Evolutionary conservation across 2,329 filamentous ascomycete genomes (phyloP).

Genomic region (Neopestalotiopsis sp.): DNA sequence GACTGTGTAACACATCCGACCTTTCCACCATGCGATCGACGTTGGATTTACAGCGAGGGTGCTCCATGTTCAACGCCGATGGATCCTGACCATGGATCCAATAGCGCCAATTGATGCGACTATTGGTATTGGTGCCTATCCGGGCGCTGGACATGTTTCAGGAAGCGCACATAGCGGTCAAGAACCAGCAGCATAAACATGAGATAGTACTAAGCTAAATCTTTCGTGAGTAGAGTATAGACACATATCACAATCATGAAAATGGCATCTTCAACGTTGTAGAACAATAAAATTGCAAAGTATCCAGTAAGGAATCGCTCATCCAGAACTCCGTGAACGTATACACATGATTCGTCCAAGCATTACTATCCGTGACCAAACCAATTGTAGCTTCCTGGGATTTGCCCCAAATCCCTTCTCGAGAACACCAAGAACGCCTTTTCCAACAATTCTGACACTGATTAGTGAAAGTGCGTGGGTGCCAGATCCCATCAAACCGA

Average conservation of each 20-base stretch:
- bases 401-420: neutral
- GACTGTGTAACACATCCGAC: neutral
- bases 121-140: neutral
- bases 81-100: neutral
- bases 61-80: too few species aligned
- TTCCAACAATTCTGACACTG: conserved; percentile 7
- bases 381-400: neutral
- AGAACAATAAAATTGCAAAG: neutral
- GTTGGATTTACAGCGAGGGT: neutral
- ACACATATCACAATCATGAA: neutral
- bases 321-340: conserved; percentile 7
- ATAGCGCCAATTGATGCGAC: neutral
- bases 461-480: conserved; percentile 19
- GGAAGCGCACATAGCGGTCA: neutral
- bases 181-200: neutral
- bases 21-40: neutral
- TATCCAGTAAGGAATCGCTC: conserved; percentile 11
- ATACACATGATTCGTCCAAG: conserved; percentile 17
- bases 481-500: neutral
- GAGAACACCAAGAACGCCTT: conserved; percentile 11
- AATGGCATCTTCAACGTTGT: neutral
- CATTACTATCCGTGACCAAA: neutral
- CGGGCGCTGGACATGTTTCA: too few species aligned
- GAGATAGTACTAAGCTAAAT: neutral
- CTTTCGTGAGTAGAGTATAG: neutral